Percentiles rank a stretch among this genome's conserved stretches.
Evolutionary conservation across 768 basidiomycete species (phyloP).

Genomic region (Mycena amicta): DNA sequence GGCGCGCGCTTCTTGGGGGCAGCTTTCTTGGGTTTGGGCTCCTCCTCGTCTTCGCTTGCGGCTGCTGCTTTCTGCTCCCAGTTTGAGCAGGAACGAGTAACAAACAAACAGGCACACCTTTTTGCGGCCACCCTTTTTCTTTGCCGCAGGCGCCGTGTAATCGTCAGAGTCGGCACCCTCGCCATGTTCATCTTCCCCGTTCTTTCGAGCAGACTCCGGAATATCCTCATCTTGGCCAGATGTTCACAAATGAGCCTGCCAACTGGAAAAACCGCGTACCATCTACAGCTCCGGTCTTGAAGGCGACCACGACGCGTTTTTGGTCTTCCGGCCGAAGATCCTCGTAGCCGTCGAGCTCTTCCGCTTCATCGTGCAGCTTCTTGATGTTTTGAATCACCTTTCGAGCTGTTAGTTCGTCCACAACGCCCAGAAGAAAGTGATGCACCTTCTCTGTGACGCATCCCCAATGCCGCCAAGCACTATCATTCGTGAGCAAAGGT

Average conservation of each 20-base stretch:
- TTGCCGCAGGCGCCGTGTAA: slow-evolving; percentile 33
- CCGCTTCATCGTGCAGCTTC: slow-evolving; percentile 52
- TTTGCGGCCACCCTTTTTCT: slow-evolving; percentile 38
- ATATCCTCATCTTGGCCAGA: slow-evolving; percentile 62
- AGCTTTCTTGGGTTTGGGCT: slow-evolving; percentile 44
- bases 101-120: slow-evolving; percentile 29
- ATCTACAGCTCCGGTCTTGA: slow-evolving; percentile 75
- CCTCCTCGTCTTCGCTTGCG: slow-evolving; percentile 31
- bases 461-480: slow-evolving; percentile 91
- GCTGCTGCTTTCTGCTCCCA: slow-evolving; percentile 29
- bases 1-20: slow-evolving; percentile 36
- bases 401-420: not conserved
- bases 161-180: slow-evolving; percentile 41
- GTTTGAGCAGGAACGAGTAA: slow-evolving; percentile 7
- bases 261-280: slow-evolving; percentile 23
- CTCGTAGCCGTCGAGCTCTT: slow-evolving; percentile 86
- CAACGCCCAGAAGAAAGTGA: not conserved
- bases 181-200: slow-evolving; percentile 38
- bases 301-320: slow-evolving; percentile 69
- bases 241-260: not conserved
- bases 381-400: slow-evolving; percentile 76
- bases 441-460: slow-evolving; percentile 56
- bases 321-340: slow-evolving; percentile 71
- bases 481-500: slow-evolving; percentile 28
- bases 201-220: slow-evolving; percentile 70